Conservation (phyloP, 2,329 filamentous ascomycete genomes). For the Dryadomyces quercus-mongolicae region DNA sequence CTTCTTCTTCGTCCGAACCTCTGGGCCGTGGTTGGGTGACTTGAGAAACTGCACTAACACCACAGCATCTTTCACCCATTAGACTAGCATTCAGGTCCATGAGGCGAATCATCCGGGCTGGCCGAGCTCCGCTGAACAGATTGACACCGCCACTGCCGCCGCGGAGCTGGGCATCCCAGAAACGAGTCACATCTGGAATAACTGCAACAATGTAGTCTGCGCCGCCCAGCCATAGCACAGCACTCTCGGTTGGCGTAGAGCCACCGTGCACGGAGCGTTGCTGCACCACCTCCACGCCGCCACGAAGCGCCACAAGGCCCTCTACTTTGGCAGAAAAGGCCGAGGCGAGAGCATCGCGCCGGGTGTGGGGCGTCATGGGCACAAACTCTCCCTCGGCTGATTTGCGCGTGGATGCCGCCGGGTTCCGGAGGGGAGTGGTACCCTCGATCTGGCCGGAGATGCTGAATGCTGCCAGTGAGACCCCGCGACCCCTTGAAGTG, state of each 20-base stretch:
- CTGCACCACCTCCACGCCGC: slow-evolving; percentile 38
- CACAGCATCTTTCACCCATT: slow-evolving; percentile 44
- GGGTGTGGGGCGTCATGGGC: slow-evolving; percentile 52
- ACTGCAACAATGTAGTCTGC: slow-evolving; percentile 41
- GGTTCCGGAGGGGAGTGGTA: slow-evolving; percentile 40
- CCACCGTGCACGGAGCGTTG: slow-evolving; percentile 28
- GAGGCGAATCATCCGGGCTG: slow-evolving; percentile 43
- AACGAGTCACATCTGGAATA: slow-evolving; percentile 40
- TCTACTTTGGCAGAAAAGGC: slow-evolving; percentile 32
- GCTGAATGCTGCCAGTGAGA: slow-evolving; percentile 45
- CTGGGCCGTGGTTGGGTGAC: slow-evolving; percentile 12
- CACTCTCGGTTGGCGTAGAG: slow-evolving; percentile 37
- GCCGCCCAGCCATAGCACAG: slow-evolving; percentile 44
- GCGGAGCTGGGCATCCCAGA: slow-evolving; percentile 48
- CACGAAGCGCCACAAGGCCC: slow-evolving; percentile 36
- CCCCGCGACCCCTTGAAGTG: slow-evolving; percentile 40
- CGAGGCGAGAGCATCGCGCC: slow-evolving; percentile 37
- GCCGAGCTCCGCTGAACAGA: slow-evolving; percentile 42
- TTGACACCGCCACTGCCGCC: slow-evolving; percentile 39
- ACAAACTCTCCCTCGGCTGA: slow-evolving; percentile 37
- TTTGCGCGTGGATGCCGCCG: slow-evolving; percentile 21
- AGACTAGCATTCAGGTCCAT: slow-evolving; percentile 40
- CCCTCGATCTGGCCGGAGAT: slow-evolving; percentile 49
- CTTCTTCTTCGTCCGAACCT: slow-evolving; percentile 11
- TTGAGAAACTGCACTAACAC: slow-evolving; percentile 33